Percentiles rank a stretch among this genome's conserved stretches.
phyloP scores from a whole-genome alignment of 2,329 filamentous ascomycete species.

The Ophiostoma sp. region DNA sequence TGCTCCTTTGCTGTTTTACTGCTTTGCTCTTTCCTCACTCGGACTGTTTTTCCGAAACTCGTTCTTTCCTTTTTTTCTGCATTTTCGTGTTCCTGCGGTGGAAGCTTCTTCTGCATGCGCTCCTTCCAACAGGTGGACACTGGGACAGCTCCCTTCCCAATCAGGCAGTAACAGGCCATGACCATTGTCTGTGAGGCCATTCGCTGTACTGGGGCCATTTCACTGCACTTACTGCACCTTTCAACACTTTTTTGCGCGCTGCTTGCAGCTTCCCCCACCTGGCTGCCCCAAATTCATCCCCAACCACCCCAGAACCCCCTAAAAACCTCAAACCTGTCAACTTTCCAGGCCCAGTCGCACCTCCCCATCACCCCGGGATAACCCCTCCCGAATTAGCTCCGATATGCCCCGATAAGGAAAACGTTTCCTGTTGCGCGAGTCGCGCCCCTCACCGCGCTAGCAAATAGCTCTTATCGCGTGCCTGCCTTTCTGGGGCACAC shows the following conservation, averaged over 20 bases:
- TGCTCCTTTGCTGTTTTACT: not conserved
- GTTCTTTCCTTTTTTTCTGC: not conserved
- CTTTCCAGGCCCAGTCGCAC: not conserved
- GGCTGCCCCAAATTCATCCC: not conserved
- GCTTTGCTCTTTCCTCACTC: not conserved
- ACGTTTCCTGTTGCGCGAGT: not conserved
- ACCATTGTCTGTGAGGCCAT: constrained; percentile 28
- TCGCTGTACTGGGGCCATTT: constrained; percentile 19
- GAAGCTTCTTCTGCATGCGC: constrained; percentile 21
- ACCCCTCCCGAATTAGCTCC: constrained; percentile 27
- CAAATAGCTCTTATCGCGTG: constrained; percentile 12
- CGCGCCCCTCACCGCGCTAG: constrained; percentile 18
- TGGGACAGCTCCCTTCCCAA: constrained; percentile 18
- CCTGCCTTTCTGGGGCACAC: not conserved
- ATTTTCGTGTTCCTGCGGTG: not conserved
- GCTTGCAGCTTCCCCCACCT: not conserved
- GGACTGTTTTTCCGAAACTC: not conserved
- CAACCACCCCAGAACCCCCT: constrained; percentile 21
- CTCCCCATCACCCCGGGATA: not conserved
- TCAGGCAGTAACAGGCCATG: constrained; percentile 17
- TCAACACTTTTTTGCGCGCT: not conserved
- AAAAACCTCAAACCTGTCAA: constrained; percentile 13
- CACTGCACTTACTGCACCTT: not conserved
- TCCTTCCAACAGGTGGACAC: constrained; percentile 15
- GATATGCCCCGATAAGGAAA: constrained; percentile 25